phyloP scores from a whole-genome alignment of 2,329 filamentous ascomycete genomes.

The Acephala macrosclerotiorum region DNA sequence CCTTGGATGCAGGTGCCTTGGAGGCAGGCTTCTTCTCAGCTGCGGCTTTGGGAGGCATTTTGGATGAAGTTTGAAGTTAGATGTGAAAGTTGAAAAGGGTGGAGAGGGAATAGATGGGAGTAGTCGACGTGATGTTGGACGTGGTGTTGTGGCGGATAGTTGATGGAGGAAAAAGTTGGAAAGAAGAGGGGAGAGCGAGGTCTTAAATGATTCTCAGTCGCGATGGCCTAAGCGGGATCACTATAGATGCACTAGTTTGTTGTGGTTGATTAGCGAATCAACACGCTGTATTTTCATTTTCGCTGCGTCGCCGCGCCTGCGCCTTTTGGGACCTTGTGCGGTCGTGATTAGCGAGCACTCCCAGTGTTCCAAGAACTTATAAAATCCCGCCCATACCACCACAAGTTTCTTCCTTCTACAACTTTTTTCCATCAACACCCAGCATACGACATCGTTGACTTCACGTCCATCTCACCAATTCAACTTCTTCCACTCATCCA shows the following conservation, averaged over 20 bases:
- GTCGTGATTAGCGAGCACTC: neutral
- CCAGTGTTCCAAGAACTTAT: neutral
- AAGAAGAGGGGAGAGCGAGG: conserved; percentile 11
- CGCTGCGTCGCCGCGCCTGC: neutral
- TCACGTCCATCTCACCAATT: conserved; percentile 24
- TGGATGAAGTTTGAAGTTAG: conserved; percentile 46
- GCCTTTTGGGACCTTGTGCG: too few species aligned
- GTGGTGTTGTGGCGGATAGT: conserved; percentile 10
- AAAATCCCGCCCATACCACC: neutral
- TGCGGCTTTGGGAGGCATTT: conserved; percentile 93
- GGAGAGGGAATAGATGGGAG: conserved; percentile 38
- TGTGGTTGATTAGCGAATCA: too few species aligned
- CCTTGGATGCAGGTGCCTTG: conserved; percentile 88
- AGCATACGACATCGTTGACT: conserved; percentile 26
- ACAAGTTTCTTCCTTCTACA: neutral
- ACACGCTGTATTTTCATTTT: neutral
- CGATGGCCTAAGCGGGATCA: too few species aligned
- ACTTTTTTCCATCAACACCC: conserved; percentile 9
- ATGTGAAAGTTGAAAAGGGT: conserved; percentile 36
- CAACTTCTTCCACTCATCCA: conserved; percentile 40
- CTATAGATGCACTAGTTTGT: too few species aligned
- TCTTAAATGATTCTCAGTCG: neutral
- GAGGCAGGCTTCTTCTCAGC: conserved; percentile 99
- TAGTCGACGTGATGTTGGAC: conserved; percentile 5
- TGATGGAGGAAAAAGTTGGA: conserved; percentile 16